Percentiles rank a stretch among this genome's conserved stretches.
These are phyloP conservation scores for Allium cepa DNA, from an alignment of 106 monocot genomes.

Conservation along the genomic window DNA sequence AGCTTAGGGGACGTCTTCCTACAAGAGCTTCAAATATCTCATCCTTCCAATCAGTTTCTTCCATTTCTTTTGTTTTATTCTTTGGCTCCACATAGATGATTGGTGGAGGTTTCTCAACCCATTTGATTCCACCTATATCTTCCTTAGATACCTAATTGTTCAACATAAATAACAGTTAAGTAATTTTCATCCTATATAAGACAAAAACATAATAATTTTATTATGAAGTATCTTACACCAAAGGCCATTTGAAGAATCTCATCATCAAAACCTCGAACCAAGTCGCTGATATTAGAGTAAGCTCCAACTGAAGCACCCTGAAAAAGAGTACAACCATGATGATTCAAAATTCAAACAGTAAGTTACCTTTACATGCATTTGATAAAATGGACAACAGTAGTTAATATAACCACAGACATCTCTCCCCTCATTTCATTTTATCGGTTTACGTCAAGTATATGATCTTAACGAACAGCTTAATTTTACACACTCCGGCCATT, in stretches of 20 bases:
- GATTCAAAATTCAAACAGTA: neutral
- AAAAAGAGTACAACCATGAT: neutral
- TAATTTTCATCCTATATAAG: no score
- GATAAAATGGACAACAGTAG: no score
- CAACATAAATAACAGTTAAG: neutral
- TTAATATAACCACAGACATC: no score
- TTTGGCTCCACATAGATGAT: conserved; percentile 37
- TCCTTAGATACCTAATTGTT: conserved; percentile 43
- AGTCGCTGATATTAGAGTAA: conserved; percentile 59
- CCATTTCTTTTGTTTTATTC: conserved; percentile 5
- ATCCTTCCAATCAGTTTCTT: conserved; percentile 21
- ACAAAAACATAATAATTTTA: neutral
- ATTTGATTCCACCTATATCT: conserved; percentile 32
- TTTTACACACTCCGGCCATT: no score
- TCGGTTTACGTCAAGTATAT: no score
- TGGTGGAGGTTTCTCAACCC: conserved; percentile 30
- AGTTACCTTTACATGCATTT: no score
- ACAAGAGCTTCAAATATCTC: conserved; percentile 39
- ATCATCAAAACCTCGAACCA: conserved; percentile 64
- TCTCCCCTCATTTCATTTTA: no score
- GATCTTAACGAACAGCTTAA: no score
- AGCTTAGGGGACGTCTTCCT: conserved; percentile 27
- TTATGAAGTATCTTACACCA: conserved; percentile 21
- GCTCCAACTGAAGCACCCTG: conserved; percentile 35
- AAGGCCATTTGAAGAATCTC: conserved; percentile 62